Evolutionary conservation across 305 asterid species (phyloP).

Genomic region (Fraxinus xanthoxyloides): DNA sequence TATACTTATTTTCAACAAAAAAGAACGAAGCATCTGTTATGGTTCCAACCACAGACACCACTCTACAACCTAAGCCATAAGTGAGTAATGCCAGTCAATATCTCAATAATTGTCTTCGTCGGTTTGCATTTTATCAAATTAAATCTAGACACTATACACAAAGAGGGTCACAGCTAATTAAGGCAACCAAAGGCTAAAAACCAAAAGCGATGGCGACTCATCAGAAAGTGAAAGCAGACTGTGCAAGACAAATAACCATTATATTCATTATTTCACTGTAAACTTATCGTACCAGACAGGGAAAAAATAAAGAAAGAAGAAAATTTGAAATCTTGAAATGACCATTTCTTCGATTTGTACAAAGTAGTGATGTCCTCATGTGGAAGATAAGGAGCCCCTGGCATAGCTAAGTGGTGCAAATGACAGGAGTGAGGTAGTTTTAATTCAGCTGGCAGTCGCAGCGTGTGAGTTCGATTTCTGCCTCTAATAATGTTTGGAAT

Average conservation of each 20-base stretch:
- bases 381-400: constrained; percentile 26
- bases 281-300: not conserved
- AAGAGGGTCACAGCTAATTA: constrained; percentile 28
- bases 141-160: not conserved
- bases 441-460: too few relatives aligned
- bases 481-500: too few relatives aligned
- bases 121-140: not conserved
- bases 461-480: too few relatives aligned
- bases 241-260: constrained; percentile 6
- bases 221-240: constrained; percentile 30
- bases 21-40: not conserved
- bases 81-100: not conserved
- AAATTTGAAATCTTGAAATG: not conserved
- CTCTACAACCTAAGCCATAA: not conserved
- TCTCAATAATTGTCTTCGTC: constrained; percentile 10
- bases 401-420: too few relatives aligned
- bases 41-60: not conserved
- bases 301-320: not conserved
- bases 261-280: not conserved
- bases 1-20: not conserved
- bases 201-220: constrained; percentile 14
- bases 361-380: not conserved
- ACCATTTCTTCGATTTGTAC: not conserved
- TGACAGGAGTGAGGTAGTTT: too few relatives aligned
- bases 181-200: constrained; percentile 15